phyloP scores from a whole-genome alignment of 2,329 filamentous ascomycete species.

The Polychaeton citri region DNA sequence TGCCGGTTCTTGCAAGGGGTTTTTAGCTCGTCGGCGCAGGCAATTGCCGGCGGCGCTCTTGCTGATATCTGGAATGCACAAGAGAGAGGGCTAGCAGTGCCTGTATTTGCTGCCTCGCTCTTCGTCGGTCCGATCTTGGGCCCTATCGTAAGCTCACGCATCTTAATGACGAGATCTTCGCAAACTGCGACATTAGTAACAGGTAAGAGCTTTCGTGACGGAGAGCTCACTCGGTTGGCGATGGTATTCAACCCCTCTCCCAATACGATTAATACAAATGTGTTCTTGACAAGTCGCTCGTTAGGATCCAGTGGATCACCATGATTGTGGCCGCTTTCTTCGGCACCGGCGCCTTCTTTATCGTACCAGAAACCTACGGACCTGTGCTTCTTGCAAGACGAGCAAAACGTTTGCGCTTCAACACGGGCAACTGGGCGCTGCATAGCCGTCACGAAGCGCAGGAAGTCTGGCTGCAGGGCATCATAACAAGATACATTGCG shows the following conservation, averaged over 20 bases:
- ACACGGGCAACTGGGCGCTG: constrained; percentile 34
- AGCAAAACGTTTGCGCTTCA: constrained; percentile 34
- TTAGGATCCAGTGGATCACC: no score
- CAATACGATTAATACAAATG: no score
- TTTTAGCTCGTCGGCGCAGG: constrained; percentile 37
- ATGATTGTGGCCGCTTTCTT: constrained; percentile 31
- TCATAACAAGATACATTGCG: constrained; percentile 32
- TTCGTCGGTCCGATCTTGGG: constrained; percentile 16
- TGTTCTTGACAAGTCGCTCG: no score
- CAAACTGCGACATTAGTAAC: constrained; percentile 34
- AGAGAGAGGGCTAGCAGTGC: constrained; percentile 14
- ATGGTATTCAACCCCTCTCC: no score
- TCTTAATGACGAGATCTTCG: constrained; percentile 28
- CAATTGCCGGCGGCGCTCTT: constrained; percentile 29
- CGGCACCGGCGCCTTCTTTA: constrained; percentile 28
- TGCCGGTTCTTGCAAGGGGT: constrained; percentile 42
- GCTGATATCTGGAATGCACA: constrained; percentile 14
- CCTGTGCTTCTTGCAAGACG: constrained; percentile 35
- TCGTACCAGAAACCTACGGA: constrained; percentile 39
- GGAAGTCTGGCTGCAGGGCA: constrained; percentile 22
- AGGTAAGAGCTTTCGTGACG: constrained; percentile 39
- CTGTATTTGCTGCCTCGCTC: constrained; percentile 13
- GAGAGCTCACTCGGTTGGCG: constrained; percentile 37
- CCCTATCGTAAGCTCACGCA: no score
- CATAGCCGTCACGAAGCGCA: constrained; percentile 33